Evolutionary conservation across 2,329 filamentous ascomycete genomes (phyloP), one percentile per base, ranked within the genome.

Genomic region (Diaporthe sp.): DNA sequence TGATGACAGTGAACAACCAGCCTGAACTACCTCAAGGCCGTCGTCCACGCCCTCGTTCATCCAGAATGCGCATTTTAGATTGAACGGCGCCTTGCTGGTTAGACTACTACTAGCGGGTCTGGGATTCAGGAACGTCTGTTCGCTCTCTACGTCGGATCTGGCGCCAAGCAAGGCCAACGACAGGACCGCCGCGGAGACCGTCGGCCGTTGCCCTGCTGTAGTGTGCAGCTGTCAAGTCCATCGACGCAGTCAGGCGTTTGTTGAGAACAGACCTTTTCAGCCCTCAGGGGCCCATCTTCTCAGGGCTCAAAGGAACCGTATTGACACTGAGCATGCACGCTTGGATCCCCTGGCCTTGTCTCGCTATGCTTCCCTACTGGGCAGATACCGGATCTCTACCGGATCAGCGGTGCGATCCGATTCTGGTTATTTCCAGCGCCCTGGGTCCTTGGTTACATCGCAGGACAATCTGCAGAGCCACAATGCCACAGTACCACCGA

Each of bases 391-490:
- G 70, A 34, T 53, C 34, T 73, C 46, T 65, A 65, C 71, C 71
- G 46, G 58, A 61, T 53, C 55, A 46, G 58, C 71, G 71, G 46
- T 73, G 46, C 65, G 49, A 42, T 69, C 37, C 25, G 71, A 73
- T 25, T 34, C 34, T n/a, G 6, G 37, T n/a, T 44, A 57, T 55
- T 44, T 57, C 58, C 58, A 73, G 58, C 13, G 46, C 37, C 19
- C 37, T 73, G 71, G 71, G 49, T 65, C 42, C 25, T 31, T 28
- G 25, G 71, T 65, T 57, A 65, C 58, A 65, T 73, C 49, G 71
- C 71, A 53, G 71, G 39, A 65, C 22, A 62, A 22, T 17, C 46
- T 44, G 28, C 69, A 28, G 25, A 46, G 58, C 71, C 34, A 73
- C 65, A 69, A 55, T 69, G 17, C 31, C 65, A 69, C 65, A 39